Evolutionary conservation across 129 eudicot genomes (phyloP), one percentile per base, ranked within the genome.

Genomic region (Silybum marianum): DNA sequence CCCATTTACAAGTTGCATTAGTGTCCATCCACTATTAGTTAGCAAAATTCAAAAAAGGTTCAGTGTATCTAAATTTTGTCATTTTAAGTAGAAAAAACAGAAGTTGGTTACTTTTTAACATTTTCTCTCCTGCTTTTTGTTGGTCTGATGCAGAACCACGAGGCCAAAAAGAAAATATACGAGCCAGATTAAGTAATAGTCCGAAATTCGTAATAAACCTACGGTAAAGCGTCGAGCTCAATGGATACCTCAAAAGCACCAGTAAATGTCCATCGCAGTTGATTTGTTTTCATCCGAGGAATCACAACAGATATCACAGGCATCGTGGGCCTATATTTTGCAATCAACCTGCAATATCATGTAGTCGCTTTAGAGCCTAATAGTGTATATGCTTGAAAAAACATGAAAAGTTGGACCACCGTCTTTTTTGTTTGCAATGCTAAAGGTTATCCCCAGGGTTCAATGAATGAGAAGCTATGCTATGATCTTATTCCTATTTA

Each of bases 241-340:
- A 58, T 6, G 69, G 23, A 32, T 90, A 92, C 98, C 98, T 92
- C 92, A 89, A 89, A 94, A 83, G 96, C 91, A 85, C 98, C 97
- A 36, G 85, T 90, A 60, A 92, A 89, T 38, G 93, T 89, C 98
- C 98, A 94, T 60, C 89, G 88, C 18, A 94, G 89, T 87, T 92
- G 97, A 84, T 94, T 89, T 72, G 97, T 91, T 86, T 86, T 90
- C 48, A 94, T 90, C 18, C 92, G 91, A 58, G 98, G 98, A 79
- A 92, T 88, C 58, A 92, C 97, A 24, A 92, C 97, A 10, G 98
- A 92, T 23, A 92, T 80, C 48, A 92, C 96, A 26, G 96, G 98
- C 98, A 94, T 90, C 11, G 98, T 88, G 32, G 98, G 98, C 79
- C 98, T 89, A 42, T 92, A 92, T 83, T 94, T 94, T 21, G 98